These are phyloP conservation scores for Benincasa hispida DNA, from an alignment of 306 rosid species.

Conservation along the genomic window DNA sequence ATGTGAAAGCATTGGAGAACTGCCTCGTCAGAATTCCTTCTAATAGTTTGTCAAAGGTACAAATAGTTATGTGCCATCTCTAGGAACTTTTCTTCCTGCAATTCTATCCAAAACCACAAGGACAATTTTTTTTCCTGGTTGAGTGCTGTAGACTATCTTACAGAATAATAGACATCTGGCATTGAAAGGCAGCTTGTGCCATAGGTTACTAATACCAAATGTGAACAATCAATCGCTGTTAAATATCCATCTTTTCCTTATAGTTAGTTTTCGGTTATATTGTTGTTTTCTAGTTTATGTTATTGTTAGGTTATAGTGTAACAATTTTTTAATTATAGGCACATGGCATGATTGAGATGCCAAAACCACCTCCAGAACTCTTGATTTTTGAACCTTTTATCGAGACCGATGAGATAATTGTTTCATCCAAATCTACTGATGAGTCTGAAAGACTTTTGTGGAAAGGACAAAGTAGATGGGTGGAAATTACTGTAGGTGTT, in stretches of 20 bases:
- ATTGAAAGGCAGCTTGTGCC: neutral
- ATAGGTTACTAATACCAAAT: neutral
- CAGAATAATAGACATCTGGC: neutral
- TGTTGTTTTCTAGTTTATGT: neutral
- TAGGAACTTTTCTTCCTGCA: neutral
- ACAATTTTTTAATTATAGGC: conserved; percentile 29
- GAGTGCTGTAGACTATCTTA: neutral
- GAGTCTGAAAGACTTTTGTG: conserved; percentile 43
- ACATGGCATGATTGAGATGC: conserved; percentile 88
- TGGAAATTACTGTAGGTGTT: conserved; percentile 90
- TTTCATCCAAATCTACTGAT: conserved; percentile 38
- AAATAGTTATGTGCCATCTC: neutral
- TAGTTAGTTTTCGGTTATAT: neutral
- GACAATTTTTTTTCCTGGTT: neutral
- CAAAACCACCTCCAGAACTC: conserved; percentile 70
- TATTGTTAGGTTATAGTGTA: neutral
- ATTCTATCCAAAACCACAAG: neutral
- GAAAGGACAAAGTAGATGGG: conserved; percentile 92
- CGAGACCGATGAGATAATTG: conserved; percentile 71
- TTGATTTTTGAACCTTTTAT: conserved; percentile 91
- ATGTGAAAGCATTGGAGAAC: conserved; percentile 55
- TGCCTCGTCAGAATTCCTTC: conserved; percentile 66
- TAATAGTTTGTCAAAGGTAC: conserved; percentile 82
- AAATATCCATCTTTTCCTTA: neutral
- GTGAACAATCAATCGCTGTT: neutral